Conservation (phyloP, 2,329 filamentous ascomycete genomes). For the Cladophialophora carrionii region DNA sequence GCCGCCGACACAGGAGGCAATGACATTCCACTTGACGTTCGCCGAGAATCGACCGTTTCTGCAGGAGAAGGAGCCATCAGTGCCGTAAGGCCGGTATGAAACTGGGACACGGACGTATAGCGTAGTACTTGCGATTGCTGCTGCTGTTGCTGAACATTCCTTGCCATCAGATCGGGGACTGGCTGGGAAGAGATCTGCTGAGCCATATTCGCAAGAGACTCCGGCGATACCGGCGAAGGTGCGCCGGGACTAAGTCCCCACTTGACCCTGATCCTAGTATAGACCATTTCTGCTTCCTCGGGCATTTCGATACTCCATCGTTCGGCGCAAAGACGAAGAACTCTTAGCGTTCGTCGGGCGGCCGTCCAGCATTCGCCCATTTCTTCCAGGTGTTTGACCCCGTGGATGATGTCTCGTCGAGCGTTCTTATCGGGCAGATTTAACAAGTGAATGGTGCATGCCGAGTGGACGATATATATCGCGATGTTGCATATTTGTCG, state of each 20-base stretch:
- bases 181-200: constrained; percentile 35
- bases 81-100: constrained; percentile 23
- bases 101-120: constrained; percentile 20
- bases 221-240: constrained; percentile 58
- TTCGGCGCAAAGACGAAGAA: constrained; percentile 79
- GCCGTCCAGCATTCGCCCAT: constrained; percentile 95
- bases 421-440: constrained; percentile 93
- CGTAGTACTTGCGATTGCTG: constrained; percentile 37
- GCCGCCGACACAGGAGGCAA: constrained; percentile 39
- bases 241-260: constrained; percentile 67
- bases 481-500: constrained; percentile 95
- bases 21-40: constrained; percentile 35
- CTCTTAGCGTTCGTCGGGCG: constrained; percentile 79
- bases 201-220: constrained; percentile 40
- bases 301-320: constrained; percentile 90
- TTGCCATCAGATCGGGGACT: constrained; percentile 32
- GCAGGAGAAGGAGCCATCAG: constrained; percentile 27
- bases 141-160: constrained; percentile 38
- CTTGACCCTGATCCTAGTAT: constrained; percentile 77
- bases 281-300: constrained; percentile 74
- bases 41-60: constrained; percentile 30
- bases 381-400: constrained; percentile 88
- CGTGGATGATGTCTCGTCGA: constrained; percentile 84
- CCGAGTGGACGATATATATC: constrained; percentile 92
- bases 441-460: constrained; percentile 90